Evolutionary conservation across 2,329 filamentous ascomycete species (phyloP).

Genomic region (Hypocreales sp.): DNA sequence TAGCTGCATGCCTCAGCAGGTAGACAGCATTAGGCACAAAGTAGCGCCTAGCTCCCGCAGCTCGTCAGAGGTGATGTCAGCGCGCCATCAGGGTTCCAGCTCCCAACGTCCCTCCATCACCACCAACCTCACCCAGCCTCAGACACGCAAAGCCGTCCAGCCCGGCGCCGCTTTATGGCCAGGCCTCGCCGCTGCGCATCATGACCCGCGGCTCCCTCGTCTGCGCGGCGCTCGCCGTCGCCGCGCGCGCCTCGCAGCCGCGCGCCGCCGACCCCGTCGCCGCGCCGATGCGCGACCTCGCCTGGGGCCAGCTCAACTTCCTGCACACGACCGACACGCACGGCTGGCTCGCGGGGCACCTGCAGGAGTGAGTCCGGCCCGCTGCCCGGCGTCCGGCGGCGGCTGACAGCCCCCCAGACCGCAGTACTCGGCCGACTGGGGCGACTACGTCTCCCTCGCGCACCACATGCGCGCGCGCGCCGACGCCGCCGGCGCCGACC

Average conservation of each 20-base stretch:
- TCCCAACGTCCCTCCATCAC: too few relatives aligned
- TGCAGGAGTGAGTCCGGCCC: slow-evolving; percentile 54
- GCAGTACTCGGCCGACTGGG: slow-evolving; percentile 93
- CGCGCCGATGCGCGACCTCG: slow-evolving; percentile 68
- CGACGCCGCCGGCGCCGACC: slow-evolving; percentile 62
- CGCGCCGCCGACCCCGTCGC: slow-evolving; percentile 61
- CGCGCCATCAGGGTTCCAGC: too few relatives aligned
- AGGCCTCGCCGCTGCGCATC: too few relatives aligned
- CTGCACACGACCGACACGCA: slow-evolving; percentile 94
- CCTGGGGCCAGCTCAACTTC: slow-evolving; percentile 93
- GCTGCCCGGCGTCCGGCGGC: background rate
- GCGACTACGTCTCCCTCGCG: slow-evolving; percentile 91
- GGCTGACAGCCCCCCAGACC: slow-evolving; percentile 31
- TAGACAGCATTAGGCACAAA: too few relatives aligned
- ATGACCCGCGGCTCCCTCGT: too few relatives aligned
- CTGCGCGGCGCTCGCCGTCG: too few relatives aligned
- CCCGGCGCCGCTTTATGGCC: too few relatives aligned
- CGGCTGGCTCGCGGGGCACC: slow-evolving; percentile 87
- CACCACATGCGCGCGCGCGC: slow-evolving; percentile 66
- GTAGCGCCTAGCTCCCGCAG: too few relatives aligned
- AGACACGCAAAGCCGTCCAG: too few relatives aligned
- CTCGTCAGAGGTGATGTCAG: too few relatives aligned
- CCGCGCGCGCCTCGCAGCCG: slow-evolving; percentile 49
- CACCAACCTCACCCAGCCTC: too few relatives aligned
- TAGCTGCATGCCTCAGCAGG: too few relatives aligned